Evolutionary conservation across 2,329 filamentous ascomycete genomes (phyloP).

Genomic region (Penicillium sp.): DNA sequence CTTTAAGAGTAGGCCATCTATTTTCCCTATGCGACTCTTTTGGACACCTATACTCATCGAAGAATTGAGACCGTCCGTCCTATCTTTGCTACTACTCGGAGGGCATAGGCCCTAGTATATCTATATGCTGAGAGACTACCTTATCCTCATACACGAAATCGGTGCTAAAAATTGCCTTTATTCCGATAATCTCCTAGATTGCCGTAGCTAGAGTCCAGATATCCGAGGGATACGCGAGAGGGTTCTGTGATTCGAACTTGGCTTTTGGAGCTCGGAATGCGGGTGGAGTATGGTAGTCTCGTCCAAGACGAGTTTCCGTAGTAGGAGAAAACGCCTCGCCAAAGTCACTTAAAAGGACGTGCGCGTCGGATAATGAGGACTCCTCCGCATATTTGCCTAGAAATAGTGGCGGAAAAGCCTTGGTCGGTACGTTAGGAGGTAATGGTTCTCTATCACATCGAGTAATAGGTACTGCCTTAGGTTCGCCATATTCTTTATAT

Average conservation of each 20-base stretch:
- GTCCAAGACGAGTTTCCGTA: neutral
- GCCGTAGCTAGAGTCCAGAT: constrained; percentile 25
- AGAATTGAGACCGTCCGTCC: constrained; percentile 13
- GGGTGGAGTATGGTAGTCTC: constrained; percentile 20
- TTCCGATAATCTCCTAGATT: constrained; percentile 27
- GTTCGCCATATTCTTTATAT: constrained; percentile 30
- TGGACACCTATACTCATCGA: constrained; percentile 15
- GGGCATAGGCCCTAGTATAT: constrained; percentile 22
- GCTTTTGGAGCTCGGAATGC: constrained; percentile 23
- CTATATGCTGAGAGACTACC: constrained; percentile 18
- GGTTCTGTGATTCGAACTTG: constrained; percentile 17
- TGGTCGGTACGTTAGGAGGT: constrained; percentile 24
- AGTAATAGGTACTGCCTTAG: constrained; percentile 26
- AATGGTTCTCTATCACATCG: constrained; percentile 22
- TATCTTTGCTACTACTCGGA: constrained; percentile 16
- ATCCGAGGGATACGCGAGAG: constrained; percentile 23
- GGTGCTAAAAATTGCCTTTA: constrained; percentile 22
- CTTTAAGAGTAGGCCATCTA: constrained; percentile 20
- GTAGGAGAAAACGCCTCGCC: constrained; percentile 28
- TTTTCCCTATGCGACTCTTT: constrained; percentile 3
- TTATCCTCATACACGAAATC: constrained; percentile 16
- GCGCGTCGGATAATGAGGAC: constrained; percentile 27
- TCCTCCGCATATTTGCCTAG: constrained; percentile 30
- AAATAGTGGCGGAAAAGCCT: constrained; percentile 25
- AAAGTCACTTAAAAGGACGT: constrained; percentile 34